Percentiles rank a stretch among this genome's conserved stretches.
Conservation (phyloP, 1,284 basidiomycete genomes). For the Papiliotrema laurentii region DNA sequence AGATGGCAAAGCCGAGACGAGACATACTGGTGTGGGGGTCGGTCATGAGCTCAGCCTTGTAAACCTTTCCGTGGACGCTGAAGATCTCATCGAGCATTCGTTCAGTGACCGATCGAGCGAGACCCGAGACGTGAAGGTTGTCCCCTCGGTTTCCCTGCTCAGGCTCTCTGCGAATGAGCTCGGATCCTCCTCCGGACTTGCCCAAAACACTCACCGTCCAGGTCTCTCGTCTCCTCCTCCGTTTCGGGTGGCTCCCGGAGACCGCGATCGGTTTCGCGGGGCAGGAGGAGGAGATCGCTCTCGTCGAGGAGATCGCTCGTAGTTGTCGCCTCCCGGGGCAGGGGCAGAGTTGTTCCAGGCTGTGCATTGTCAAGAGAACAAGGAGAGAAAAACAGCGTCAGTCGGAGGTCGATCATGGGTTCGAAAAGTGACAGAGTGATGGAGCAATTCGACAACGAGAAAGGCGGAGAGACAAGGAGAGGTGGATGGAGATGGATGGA, state of each 20-base stretch:
- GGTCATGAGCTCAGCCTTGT: slow-evolving; percentile 86
- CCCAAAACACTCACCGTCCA: slow-evolving; percentile 18
- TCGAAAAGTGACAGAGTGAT: too few species aligned
- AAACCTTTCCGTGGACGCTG: slow-evolving; percentile 71
- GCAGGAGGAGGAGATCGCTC: slow-evolving; percentile 22
- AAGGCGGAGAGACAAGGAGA: too few species aligned
- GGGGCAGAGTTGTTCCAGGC: slow-evolving; percentile 31
- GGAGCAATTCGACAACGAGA: background rate
- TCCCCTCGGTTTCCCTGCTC: slow-evolving; percentile 76
- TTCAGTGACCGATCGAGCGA: slow-evolving; percentile 74
- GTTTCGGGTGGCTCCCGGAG: slow-evolving; percentile 19
- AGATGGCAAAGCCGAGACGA: background rate
- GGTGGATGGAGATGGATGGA: too few species aligned
- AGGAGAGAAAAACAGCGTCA: too few species aligned
- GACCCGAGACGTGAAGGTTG: slow-evolving; percentile 90
- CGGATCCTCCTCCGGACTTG: slow-evolving; percentile 3
- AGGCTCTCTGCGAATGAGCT: slow-evolving; percentile 28
- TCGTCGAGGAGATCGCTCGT: slow-evolving; percentile 7
- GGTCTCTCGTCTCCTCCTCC: slow-evolving; percentile 16
- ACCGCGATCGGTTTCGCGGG: background rate
- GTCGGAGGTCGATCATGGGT: slow-evolving; percentile 14
- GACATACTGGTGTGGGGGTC: slow-evolving; percentile 80
- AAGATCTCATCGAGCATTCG: slow-evolving; percentile 84
- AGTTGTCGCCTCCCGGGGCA: slow-evolving; percentile 16
- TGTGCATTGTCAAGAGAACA: too few species aligned